phyloP scores from a whole-genome alignment of 1,139 yeast genomes.

The Geotrichum citri-aurantii region DNA sequence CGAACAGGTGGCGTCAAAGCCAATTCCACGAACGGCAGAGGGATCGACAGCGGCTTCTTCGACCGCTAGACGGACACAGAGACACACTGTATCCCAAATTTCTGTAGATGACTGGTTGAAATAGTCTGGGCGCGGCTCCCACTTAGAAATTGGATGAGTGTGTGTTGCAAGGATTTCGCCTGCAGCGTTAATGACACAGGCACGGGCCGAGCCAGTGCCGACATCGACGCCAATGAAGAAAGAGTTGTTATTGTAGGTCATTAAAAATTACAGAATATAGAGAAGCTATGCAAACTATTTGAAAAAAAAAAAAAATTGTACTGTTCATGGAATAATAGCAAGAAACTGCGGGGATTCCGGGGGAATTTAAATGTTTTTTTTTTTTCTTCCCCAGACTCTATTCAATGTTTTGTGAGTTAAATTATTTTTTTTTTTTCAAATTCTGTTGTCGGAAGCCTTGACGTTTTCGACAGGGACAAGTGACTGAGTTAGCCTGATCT shows the following conservation, averaged over 20 bases:
- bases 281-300: background rate
- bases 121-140: slow-evolving; percentile 44
- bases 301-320: background rate
- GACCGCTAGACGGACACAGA: slow-evolving; percentile 68
- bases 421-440: too few relatives aligned
- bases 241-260: background rate
- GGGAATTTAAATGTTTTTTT: background rate
- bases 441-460: background rate
- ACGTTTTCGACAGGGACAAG: background rate
- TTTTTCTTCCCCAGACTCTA: background rate
- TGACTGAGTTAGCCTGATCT: background rate
- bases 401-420: background rate
- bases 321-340: background rate
- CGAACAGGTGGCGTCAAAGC: slow-evolving; percentile 96
- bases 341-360: background rate
- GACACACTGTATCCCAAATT: slow-evolving; percentile 84
- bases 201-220: slow-evolving; percentile 95
- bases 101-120: slow-evolving; percentile 79
- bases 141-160: slow-evolving; percentile 67
- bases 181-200: slow-evolving; percentile 75
- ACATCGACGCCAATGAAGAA: slow-evolving; percentile 82
- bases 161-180: slow-evolving; percentile 79
- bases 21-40: slow-evolving; percentile 67
- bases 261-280: background rate
- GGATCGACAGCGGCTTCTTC: slow-evolving; percentile 6